Evolutionary conservation across 2,329 filamentous ascomycete genomes (phyloP), one percentile per base, ranked within the genome.

Genomic region (Metarhizium guizhouense): DNA sequence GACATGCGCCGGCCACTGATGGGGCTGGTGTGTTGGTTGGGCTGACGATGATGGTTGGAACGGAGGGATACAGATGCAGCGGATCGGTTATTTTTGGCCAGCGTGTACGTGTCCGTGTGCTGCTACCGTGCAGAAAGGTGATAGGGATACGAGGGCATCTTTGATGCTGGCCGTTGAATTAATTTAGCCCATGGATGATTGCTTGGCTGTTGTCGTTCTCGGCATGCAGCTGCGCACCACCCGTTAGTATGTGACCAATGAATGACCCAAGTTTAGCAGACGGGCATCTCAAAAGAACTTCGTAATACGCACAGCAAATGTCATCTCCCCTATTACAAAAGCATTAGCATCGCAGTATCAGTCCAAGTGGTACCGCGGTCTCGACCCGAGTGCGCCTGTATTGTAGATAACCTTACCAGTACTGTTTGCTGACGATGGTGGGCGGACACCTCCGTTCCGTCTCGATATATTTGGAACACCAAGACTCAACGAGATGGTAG

Each of bases 401-500:
- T 13, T 6, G 38, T 36, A 52, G 5, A 29, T 29, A 18, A 45
- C 68, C 70, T 65, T 58, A 75, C 72, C 73, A 73, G 63, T 74
- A 76, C 60, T 75, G 72, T 56, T 74, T 75, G 67, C 73, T 74
- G 43, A 74, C 72, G 45, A 76, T 71, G 6, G 65, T 73, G 7
- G 72, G 72, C 38, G 70, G 69, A 58, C 73, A 76, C 59, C 73
- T 67, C 57, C 70, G 69, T 58, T 73, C 71, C 11, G 73, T 75
- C 62, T 71, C 70, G 55, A 74, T 75, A 54, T 76, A 76, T 59
- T 74, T 73, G 56, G 70, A 67, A 53, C 73, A 76, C 73, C 73
- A 76, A 30, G 73, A 74, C 57, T 74, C 73, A 55, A 75, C 73
- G 58, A 74, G 64, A 60, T 79, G 77, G 68, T 76, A 78, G 65